phyloP scores from a whole-genome alignment of 2,329 filamentous ascomycete genomes.

The Talaromyces sp. region DNA sequence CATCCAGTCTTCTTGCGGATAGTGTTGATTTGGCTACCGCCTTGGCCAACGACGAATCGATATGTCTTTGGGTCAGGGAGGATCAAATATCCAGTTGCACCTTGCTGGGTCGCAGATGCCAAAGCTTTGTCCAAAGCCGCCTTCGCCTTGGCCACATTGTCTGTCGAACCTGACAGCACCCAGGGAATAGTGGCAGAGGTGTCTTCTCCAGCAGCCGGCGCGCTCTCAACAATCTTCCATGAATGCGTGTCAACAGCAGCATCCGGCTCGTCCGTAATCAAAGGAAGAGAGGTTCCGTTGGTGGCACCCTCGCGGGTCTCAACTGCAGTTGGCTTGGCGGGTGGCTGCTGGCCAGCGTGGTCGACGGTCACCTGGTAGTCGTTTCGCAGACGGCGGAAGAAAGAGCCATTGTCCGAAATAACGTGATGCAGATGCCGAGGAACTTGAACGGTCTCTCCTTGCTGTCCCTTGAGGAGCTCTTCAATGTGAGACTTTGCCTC shows the following conservation, averaged over 20 bases:
- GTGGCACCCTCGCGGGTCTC: conserved; percentile 55
- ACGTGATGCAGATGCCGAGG: conserved; percentile 79
- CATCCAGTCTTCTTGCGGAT: conserved; percentile 92
- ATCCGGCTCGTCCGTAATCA: conserved; percentile 85
- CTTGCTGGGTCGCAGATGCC: conserved; percentile 53
- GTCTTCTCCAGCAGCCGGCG: conserved; percentile 26
- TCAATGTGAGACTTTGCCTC: conserved; percentile 82
- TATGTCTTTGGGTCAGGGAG: conserved; percentile 87
- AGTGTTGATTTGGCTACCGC: conserved; percentile 85
- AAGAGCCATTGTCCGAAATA: conserved; percentile 78
- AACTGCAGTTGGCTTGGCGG: conserved; percentile 62
- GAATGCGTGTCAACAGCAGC: conserved; percentile 67
- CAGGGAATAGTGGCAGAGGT: conserved; percentile 62
- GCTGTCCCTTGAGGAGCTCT: conserved; percentile 75
- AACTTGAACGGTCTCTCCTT: conserved; percentile 82
- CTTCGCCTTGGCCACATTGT: conserved; percentile 80
- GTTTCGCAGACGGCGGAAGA: conserved; percentile 87
- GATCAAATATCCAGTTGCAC: conserved; percentile 78
- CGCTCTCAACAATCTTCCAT: conserved; percentile 73
- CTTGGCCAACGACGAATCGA: conserved; percentile 83
- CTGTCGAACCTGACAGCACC: conserved; percentile 76
- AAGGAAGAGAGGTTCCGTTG: conserved; percentile 64
- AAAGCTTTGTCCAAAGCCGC: conserved; percentile 71
- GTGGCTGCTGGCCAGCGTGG: conserved; percentile 76
- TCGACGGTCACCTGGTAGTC: conserved; percentile 88